Base-by-base conservation (phyloP, 345 rosid genomes). In the Bruguiera gymnorhiza region DNA sequence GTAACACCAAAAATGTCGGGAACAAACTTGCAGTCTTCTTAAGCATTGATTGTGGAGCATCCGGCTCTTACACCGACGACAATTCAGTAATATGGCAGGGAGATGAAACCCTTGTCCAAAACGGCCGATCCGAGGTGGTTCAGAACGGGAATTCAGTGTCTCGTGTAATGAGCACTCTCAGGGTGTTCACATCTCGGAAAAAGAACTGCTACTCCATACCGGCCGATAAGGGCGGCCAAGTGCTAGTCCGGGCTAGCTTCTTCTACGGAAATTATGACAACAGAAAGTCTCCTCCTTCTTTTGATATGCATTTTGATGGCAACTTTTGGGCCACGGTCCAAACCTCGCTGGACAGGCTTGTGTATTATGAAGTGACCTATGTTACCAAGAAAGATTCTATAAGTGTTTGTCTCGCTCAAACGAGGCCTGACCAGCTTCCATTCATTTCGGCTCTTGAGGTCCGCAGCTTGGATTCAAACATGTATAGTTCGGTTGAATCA, bases 371-470 rank as follows among this genome's bases (percentile, higher is more conserved):
- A 73, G 63, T 61, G 0, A 48, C 72, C 0, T 76, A 69, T 31
- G 55, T 64, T 19, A 54, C 63, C 21, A 71, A 62, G 37, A 23
- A 61, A 8, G 74, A 69, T 19, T 13, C 43, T 9, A 62, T 60
- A 0, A 79, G 76, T 63, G 34, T 82, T 0, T 82, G 83, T 23
- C 11, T 74, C 23, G 81, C 71, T 4, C 85, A 77, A 57, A 76
- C 81, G 5, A 37, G 73, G 0, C 68, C 75, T 5, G 56, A 65
- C 6, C 81, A 76, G 74, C 34, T 74, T 0, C 85, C 83, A 0
- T 76, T 82, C 53, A 76, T 82, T 8, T 71, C 76, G 10, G 70
- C 75, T 2, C 74, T 82, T 29, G 80, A 72, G 55, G 23, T 77
- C 7, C 31, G 79, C 66, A 58, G 46, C 51, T 48, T 82, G 60